A percentile compares a stretch with the other conserved stretches of the same genome.
phyloP scores from a whole-genome alignment of 345 rosid species.

The Limnanthes douglasii region DNA sequence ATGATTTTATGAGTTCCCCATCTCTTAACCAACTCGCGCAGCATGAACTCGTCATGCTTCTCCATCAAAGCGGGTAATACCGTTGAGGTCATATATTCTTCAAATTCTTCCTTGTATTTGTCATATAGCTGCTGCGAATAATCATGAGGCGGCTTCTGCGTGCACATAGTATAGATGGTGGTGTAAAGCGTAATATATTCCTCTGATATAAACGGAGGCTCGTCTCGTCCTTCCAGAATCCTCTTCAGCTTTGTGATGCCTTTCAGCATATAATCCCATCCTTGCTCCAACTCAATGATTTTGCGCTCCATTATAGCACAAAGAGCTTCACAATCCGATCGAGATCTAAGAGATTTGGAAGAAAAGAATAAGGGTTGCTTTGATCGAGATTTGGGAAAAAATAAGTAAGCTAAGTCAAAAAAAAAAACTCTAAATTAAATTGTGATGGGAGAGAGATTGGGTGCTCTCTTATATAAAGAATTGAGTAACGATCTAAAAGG shows the following conservation, averaged over 20 bases:
- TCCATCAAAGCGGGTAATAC: slow-evolving; percentile 53
- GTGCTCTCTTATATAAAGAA: too few relatives aligned
- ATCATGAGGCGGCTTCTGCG: slow-evolving; percentile 75
- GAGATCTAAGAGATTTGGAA: too few relatives aligned
- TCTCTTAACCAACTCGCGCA: slow-evolving; percentile 69
- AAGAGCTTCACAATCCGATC: too few relatives aligned
- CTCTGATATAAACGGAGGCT: slow-evolving; percentile 47
- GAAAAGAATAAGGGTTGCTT: too few relatives aligned
- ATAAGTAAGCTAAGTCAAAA: too few relatives aligned
- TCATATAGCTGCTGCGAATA: slow-evolving; percentile 83
- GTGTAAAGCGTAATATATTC: slow-evolving; percentile 80
- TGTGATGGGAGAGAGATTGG: too few relatives aligned
- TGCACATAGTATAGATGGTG: slow-evolving; percentile 71
- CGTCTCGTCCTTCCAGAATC: slow-evolving; percentile 53
- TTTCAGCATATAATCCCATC: slow-evolving; percentile 71
- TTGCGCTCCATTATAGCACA: slow-evolving; percentile 72
- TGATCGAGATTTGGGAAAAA: too few relatives aligned
- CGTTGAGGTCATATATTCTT: slow-evolving; percentile 43
- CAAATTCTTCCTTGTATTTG: slow-evolving; percentile 55
- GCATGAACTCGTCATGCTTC: slow-evolving; percentile 77
- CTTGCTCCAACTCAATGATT: slow-evolving; percentile 53
- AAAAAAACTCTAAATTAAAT: too few relatives aligned
- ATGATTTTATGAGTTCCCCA: slow-evolving; percentile 83
- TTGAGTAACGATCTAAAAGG: too few relatives aligned
- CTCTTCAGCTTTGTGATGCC: slow-evolving; percentile 67